Conservation (phyloP, 2,329 filamentous ascomycete genomes). For the Apiospora phragmitis region DNA sequence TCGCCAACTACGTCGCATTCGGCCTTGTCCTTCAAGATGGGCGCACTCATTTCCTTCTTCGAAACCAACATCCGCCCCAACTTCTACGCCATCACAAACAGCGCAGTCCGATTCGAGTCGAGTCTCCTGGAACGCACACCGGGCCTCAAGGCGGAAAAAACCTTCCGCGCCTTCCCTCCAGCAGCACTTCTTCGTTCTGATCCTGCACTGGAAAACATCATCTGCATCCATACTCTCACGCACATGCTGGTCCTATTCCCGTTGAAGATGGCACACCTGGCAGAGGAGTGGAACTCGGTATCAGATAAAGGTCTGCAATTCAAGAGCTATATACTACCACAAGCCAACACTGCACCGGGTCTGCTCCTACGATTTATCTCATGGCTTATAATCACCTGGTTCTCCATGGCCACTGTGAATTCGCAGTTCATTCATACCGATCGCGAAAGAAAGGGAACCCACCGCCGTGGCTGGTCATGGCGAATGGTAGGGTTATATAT, state of each 20-base stretch:
- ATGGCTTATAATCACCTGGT: neutral
- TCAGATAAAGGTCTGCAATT: neutral
- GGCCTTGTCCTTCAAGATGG: neutral
- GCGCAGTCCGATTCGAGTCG: neutral
- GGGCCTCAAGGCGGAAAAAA: neutral
- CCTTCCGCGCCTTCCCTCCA: neutral
- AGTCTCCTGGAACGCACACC: neutral
- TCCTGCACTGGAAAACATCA: neutral
- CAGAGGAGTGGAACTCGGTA: neutral
- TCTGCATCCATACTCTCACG: neutral
- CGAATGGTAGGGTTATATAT: too few relatives aligned
- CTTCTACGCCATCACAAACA: neutral
- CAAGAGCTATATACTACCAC: neutral
- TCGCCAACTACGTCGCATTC: neutral
- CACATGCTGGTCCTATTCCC: neutral
- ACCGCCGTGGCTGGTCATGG: too few relatives aligned
- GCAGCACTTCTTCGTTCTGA: neutral
- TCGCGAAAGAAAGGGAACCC: neutral
- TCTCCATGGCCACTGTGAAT: neutral
- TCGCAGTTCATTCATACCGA: neutral
- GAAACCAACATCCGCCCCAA: neutral
- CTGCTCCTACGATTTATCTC: neutral
- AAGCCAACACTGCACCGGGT: neutral
- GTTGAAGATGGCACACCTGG: neutral
- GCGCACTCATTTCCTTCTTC: neutral